Evolutionary conservation across 805 yeast species (phyloP), one percentile per base, ranked within the genome.

Genomic region (Diddensiella caesifluorescens): DNA sequence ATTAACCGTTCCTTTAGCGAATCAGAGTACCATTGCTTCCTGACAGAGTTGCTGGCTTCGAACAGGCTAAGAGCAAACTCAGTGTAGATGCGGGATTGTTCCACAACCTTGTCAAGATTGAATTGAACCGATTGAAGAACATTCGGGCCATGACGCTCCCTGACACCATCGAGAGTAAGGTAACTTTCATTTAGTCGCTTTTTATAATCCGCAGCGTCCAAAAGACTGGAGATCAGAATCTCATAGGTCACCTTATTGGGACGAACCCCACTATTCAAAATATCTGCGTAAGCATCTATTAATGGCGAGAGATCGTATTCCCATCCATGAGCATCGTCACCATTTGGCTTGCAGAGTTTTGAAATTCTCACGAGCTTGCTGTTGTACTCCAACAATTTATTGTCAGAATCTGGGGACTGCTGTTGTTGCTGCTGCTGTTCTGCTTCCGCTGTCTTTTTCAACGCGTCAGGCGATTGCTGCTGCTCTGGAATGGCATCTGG

Each of bases 41-140:
- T 33, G 13, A 47, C 52, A 5, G 53, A 37, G 27, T 48, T 54
- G 27, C 59, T 48, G 5, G 62, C 63, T 30, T 47, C 52, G 39
- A 57, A 58, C 15, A 61, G 29, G 15, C 62, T 61, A 15, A 61
- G 36, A 1, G 64, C 64, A 22, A 59, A 44, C 10, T 41, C 40
- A 13, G 53, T 41, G 31, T 54, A 55, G 7, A 46, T 43, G 18
- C 38, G 44, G 6, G 51, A 45, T 10, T 42, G 43, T 2, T 47
- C 46, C 5, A 39, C 16, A 12, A 33, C n/a, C 6, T 44, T 43
- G 6, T 19, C 28, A 7, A 44, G 35, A 13, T 45, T 30, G 2
- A 22, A 30, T 15, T 35, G 34, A 30, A 39, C 49, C 26, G 43
- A 35, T 6, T 49, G 37, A 22, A 50, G 28, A 15, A 41, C n/a